Base-by-base conservation (phyloP, 306 rosid species). In the Citrullus colocynthis region DNA sequence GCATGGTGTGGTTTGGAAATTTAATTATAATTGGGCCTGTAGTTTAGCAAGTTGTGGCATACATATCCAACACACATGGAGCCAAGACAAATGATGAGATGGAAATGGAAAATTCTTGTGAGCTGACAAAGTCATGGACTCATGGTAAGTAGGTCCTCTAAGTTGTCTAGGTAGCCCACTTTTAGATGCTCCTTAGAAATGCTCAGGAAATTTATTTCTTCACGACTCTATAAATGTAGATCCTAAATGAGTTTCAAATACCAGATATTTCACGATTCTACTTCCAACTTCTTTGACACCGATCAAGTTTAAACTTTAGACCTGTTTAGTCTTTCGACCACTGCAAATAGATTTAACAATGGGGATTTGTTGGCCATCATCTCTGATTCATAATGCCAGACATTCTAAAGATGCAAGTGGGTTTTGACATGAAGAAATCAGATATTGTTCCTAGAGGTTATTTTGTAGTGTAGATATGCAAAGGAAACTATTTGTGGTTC, bases 391-490 rank as follows among this genome's bases (percentile, higher is more conserved):
- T 6, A 9, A 17, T 39, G 72, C 32, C 21, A 76, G 34, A 45
- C 73, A 77, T 61, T 61, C 59, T 56, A 9, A 55, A 76, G 66
- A 57, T 76, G 56, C 80, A 64, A 34, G 18, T 48, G 24, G 76
- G 59, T 13, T 48, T 71, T 24, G 15, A 12, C 58, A 71, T 6
- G 17, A 48, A 24, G 76, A 14, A 71, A 20, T 6, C 48, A 42
- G 79, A 86, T 69, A 24, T 24, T 42, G 82, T 90, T 16, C 76
- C 41, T 21, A 84, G 80, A 73, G 86, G 85, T 7, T 36, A 65
- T 57, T 65, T 82, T 36, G 90, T 79, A 55, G 85, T 84, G 13
- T 84, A n/a, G 78, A 86, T 13, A 76, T 28, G 17, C 58, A 81
- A 7, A 82, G 18, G 77, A 80, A 80, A 78, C 28, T 24, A 24